Percentiles rank a stretch among this genome's conserved stretches.
These are phyloP conservation scores for Microsporum ferrugineum DNA, from an alignment of 2,329 filamentous ascomycete genomes.

Conservation along the genomic window DNA sequence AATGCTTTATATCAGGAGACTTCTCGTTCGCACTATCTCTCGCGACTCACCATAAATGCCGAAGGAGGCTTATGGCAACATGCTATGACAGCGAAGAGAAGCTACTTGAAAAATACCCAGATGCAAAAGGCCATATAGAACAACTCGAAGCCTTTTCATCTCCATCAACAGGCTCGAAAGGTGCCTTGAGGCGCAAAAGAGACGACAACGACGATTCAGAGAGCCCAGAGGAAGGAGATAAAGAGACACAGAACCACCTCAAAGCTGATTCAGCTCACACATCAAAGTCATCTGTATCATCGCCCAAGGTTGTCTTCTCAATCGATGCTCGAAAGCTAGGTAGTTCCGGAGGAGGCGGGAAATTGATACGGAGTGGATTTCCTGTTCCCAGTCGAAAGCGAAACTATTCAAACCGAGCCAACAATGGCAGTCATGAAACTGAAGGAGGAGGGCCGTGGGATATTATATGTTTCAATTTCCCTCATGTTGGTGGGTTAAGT, in stretches of 20 bases:
- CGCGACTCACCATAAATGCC: slow-evolving; percentile 31
- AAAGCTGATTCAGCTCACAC: background rate
- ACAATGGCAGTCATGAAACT: background rate
- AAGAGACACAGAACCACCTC: background rate
- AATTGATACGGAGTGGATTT: slow-evolving; percentile 34
- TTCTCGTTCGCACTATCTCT: slow-evolving; percentile 40
- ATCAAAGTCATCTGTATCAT: background rate
- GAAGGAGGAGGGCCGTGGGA: slow-evolving; percentile 46
- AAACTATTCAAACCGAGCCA: background rate
- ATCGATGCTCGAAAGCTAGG: slow-evolving; percentile 36
- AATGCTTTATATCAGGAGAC: slow-evolving; percentile 25
- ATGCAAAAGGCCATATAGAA: slow-evolving; percentile 49
- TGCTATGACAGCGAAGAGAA: slow-evolving; percentile 35
- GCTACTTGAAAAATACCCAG: slow-evolving; percentile 63
- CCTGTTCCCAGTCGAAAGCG: slow-evolving; percentile 6
- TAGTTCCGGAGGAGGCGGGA: slow-evolving; percentile 27
- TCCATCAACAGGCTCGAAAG: background rate
- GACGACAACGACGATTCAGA: slow-evolving; percentile 5
- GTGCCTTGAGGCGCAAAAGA: slow-evolving; percentile 16
- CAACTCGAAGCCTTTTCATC: slow-evolving; percentile 21
- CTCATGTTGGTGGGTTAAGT: slow-evolving; percentile 81
- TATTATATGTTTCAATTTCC: slow-evolving; percentile 88
- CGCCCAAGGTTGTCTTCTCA: slow-evolving; percentile 30
- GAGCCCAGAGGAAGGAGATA: slow-evolving; percentile 1
- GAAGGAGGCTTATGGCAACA: slow-evolving; percentile 30